Evolutionary conservation across 2,329 filamentous ascomycete genomes (phyloP), one percentile per base, ranked within the genome.

Genomic region (Aspergillus latus): DNA sequence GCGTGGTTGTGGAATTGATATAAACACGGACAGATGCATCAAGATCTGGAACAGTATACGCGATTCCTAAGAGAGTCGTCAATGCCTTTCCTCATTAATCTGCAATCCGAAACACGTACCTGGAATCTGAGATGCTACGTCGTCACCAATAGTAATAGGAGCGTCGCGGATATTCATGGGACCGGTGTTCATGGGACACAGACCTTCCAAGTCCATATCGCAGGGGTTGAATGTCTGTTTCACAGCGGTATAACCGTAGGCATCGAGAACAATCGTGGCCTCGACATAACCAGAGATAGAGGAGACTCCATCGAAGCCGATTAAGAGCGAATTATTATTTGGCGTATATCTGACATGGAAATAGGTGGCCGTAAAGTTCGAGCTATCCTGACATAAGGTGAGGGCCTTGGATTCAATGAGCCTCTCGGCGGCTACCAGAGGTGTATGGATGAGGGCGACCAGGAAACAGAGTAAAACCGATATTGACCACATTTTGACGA

Each of bases 111-210:
- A 28, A 42, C 28, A 28, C 78, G 62, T 72, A 81, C 82, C 84
- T 56, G 92, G 92, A 67, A 97, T 86, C 52, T 83, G 74, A 26
- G 77, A 75, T 57, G 90, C 76, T 39, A 88, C 83, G 28, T 80
- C 77, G 10, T 74, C 64, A 8, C 79, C 75, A 48, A 94, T 76
- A 2, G 77, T 73, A 36, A 93, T 71, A 67, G 88, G 89, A 68
- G 91, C 91, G 50, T 84, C 81, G 4, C 61, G 58, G 68, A 96
- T 82, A 54, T 88, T 83, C 69, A 96, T 88, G 66, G 89, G 87
- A 63, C 91, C 92, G 7, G 90, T 85, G 61, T 85, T 88, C 92
- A 97, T 96, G 57, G 92, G 92, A 75, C 93, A 97, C 67, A 97
- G 83, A 72, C 91, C 90, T 58, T 80, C 75, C 59, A 95, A 80